Conservation (phyloP, 2,329 filamentous ascomycete species). For the Ophiocordyceps sinensis region DNA sequence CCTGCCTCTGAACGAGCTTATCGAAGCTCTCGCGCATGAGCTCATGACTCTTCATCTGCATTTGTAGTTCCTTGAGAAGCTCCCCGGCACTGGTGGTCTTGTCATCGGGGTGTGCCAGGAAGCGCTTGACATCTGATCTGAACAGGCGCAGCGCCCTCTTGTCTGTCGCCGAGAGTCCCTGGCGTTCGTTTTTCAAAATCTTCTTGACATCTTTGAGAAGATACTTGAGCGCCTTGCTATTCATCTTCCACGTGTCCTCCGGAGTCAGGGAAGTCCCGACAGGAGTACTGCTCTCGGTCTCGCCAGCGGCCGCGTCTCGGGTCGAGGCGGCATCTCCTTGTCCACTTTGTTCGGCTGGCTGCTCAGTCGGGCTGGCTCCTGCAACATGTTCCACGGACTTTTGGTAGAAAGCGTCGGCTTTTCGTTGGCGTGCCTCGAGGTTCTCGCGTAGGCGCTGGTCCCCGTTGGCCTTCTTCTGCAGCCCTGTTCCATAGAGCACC, state of each 20-base stretch:
- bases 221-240: constrained; percentile 11
- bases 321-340: neutral
- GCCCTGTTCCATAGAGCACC: constrained; percentile 78
- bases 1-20: constrained; percentile 11
- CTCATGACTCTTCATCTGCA: constrained; percentile 18
- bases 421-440: constrained; percentile 12
- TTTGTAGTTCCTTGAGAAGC: constrained; percentile 16
- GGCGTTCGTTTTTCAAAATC: constrained; percentile 27
- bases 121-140: constrained; percentile 46
- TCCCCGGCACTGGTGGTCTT: constrained; percentile 13
- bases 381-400: constrained; percentile 1
- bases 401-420: constrained; percentile 11
- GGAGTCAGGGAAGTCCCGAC: constrained; percentile 4
- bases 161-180: constrained; percentile 48
- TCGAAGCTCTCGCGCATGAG: constrained; percentile 15
- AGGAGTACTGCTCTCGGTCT: neutral
- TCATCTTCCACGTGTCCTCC: constrained; percentile 11
- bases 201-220: constrained; percentile 18
- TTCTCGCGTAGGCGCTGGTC: constrained; percentile 11
- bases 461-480: constrained; percentile 38
- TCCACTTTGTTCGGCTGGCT: neutral
- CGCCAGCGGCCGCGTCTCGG: too few species aligned
- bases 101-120: constrained; percentile 31
- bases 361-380: neutral
- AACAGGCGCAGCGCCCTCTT: constrained; percentile 68